Evolutionary conservation across 768 basidiomycete species (phyloP).

Genomic region (Pisolithus tinctorius): DNA sequence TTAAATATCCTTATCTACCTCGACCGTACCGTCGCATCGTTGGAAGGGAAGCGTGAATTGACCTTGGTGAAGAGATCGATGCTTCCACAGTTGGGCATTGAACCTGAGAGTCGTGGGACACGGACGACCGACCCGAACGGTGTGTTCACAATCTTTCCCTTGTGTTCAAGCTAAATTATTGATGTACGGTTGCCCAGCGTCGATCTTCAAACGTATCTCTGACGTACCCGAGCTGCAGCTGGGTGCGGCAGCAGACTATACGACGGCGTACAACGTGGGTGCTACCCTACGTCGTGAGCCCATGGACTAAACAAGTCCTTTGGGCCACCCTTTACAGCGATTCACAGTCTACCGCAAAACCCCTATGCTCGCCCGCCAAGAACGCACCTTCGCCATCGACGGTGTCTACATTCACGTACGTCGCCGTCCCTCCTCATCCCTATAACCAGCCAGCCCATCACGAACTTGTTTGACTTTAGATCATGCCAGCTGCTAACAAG

Average conservation of each 20-base stretch:
- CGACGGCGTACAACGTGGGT: conserved; percentile 78
- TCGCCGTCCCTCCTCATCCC: background rate
- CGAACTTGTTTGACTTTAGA: conserved; percentile 36
- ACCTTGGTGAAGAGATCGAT: conserved; percentile 73
- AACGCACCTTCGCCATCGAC: conserved; percentile 89
- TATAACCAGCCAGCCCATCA: conserved; percentile 5
- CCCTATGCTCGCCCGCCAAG: conserved; percentile 89
- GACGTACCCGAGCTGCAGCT: conserved; percentile 53
- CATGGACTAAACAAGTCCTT: too few relatives aligned
- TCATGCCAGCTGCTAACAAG: conserved; percentile 81
- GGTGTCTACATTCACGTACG: conserved; percentile 87
- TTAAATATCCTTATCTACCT: conserved; percentile 77
- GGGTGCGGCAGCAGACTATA: conserved; percentile 66
- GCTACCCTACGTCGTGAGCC: background rate
- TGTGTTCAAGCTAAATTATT: background rate
- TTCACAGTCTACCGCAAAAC: conserved; percentile 91
- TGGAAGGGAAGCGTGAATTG: conserved; percentile 82
- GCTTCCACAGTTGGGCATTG: conserved; percentile 64
- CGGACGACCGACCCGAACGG: conserved; percentile 91
- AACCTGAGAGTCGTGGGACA: conserved; percentile 56
- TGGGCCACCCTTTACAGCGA: conserved; percentile 43
- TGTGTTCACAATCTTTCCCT: conserved; percentile 24
- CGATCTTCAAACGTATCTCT: conserved; percentile 86
- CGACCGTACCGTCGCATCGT: conserved; percentile 92
- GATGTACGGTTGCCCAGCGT: conserved; percentile 43